phyloP scores from a whole-genome alignment of 2,329 filamentous ascomycete species.

The Dactylellina sp. region DNA sequence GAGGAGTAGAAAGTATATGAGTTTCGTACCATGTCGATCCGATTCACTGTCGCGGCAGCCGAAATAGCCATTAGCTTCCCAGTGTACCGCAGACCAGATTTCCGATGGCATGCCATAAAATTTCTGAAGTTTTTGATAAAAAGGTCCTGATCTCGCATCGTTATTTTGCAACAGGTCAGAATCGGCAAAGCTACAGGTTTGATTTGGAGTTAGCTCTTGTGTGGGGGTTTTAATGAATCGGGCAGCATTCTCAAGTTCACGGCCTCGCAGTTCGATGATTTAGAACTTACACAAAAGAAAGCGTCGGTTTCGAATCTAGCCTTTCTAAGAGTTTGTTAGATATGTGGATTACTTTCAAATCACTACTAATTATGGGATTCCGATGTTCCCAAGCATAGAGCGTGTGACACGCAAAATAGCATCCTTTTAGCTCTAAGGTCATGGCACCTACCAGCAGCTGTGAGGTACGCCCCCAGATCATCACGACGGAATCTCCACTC shows the following conservation, averaged over 20 bases:
- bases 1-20: too few species aligned
- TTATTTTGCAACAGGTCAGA: slow-evolving; percentile 23
- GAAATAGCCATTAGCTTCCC: slow-evolving; percentile 50
- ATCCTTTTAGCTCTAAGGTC: too few species aligned
- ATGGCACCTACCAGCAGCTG: background rate
- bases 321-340: too few species aligned
- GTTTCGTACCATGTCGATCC: slow-evolving; percentile 35
- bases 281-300: slow-evolving; percentile 14
- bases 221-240: too few species aligned
- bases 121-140: slow-evolving; percentile 17
- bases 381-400: too few species aligned
- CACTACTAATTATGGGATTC: too few species aligned
- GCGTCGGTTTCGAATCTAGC: background rate
- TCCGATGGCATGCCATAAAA: slow-evolving; percentile 44
- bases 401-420: too few species aligned
- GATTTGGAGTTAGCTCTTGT: background rate
- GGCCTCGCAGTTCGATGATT: background rate
- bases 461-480: slow-evolving; percentile 1
- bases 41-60: slow-evolving; percentile 23
- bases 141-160: slow-evolving; percentile 2
- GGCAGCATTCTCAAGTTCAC: too few species aligned
- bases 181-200: slow-evolving; percentile 22
- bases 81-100: slow-evolving; percentile 45
- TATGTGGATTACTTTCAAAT: too few species aligned
- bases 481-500: slow-evolving; percentile 1